Evolutionary conservation across 1,284 basidiomycete species (phyloP).

Genomic region (Ceratobasidium papillatum): DNA sequence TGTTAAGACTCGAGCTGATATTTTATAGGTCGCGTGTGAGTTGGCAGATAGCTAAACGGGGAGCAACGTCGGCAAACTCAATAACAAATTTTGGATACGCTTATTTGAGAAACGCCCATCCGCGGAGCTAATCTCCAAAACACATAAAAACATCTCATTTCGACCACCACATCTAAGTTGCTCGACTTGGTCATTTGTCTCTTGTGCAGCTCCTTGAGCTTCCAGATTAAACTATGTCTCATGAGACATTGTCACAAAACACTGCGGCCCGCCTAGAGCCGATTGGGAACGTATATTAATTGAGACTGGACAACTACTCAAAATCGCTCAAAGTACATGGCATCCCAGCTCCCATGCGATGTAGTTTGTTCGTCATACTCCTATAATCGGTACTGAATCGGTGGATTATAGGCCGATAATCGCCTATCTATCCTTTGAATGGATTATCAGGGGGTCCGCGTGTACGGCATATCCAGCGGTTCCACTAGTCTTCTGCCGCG

Average conservation of each 20-base stretch:
- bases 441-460: not conserved
- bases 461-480: not conserved
- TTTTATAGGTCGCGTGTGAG: not conserved
- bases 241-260: no score
- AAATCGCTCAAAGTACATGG: no score
- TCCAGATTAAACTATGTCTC: no score
- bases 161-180: not conserved
- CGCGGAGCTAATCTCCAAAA: constrained; percentile 9
- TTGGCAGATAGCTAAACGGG: not conserved
- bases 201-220: not conserved
- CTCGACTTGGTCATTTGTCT: not conserved
- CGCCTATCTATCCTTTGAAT: not conserved
- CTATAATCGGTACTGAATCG: not conserved
- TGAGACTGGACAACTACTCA: no score
- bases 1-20: not conserved
- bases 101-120: constrained; percentile 38
- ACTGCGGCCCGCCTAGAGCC: no score
- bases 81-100: constrained; percentile 42
- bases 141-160: not conserved
- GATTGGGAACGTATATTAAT: no score
- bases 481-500: not conserved
- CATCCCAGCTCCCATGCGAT: no score
- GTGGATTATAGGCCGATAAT: not conserved
- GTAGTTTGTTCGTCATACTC: no score
- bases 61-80: constrained; percentile 23